Evolutionary conservation across 2,329 filamentous ascomycete genomes (phyloP), one percentile per base, ranked within the genome.

Genomic region (Pseudogymnoascus sp.): DNA sequence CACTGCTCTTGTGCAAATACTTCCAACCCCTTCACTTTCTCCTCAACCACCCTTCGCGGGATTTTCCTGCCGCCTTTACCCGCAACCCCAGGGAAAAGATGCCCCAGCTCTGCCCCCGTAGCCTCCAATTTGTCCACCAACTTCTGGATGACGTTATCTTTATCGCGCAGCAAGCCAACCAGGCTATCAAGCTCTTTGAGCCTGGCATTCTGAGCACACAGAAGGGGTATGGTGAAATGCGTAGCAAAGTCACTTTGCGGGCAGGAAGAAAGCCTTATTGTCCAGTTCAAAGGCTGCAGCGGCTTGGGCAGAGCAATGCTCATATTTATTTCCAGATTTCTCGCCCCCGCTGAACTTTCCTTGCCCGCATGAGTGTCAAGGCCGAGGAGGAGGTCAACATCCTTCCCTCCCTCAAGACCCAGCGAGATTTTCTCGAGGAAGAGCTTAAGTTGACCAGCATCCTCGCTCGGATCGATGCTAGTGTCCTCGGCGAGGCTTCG

Each of bases 401-500:
- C 66, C 81, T 79, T 38, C 77, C 77, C 18, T 72, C 71, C 38
- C 76, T 75, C 18, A 70, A 83, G 64, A 67, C 78, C 77, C 78
- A 82, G 70, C 59, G 78, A 74, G 16, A 93, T 77, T 69, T 88
- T 87, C 21, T 83, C 79, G 12, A 93, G 77, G 61, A 93, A 84
- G 60, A 86, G 85, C 25, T 76, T 72, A 75, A 90, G 84, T 70
- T 93, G 89, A 60, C 85, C 82, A 0, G 80, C 77, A 65, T 88
- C 87, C 67, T 89, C 86, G 71, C 82, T 86, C 1, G 90, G 86
- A 71, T 93, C 89, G 65, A 93, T 91, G 65, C 83, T 86, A 14
- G 87, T 89, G 68, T 85, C 81, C 68, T 87, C 81, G 23, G 82
- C 76, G 63, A 84, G 78, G 31, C 85, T 88, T 64, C 88, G 83